phyloP scores from a whole-genome alignment of 2,329 filamentous ascomycete species.

The Microascus cirrosus region DNA sequence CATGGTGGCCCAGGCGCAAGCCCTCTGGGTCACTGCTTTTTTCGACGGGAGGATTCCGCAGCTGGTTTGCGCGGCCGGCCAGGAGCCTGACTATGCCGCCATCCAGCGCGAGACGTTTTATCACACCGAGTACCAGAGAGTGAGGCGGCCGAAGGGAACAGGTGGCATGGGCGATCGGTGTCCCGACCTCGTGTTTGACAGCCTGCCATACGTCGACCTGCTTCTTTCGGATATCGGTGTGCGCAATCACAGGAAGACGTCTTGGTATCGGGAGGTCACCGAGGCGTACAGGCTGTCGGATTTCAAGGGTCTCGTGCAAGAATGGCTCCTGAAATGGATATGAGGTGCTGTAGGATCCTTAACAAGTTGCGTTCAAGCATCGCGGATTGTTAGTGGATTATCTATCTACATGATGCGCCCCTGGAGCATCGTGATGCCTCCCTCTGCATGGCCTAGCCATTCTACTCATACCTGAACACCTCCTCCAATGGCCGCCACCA shows the following conservation, averaged over 20 bases:
- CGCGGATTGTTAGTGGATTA: too few species aligned
- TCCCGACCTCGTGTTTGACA: conserved; percentile 7
- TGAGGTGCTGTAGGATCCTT: not conserved
- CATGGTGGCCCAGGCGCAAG: conserved; percentile 5
- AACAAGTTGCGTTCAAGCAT: too few species aligned
- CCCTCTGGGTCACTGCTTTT: conserved; percentile 6
- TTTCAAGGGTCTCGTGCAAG: conserved; percentile 5
- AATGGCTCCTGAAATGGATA: not conserved
- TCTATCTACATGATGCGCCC: too few species aligned
- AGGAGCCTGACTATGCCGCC: not conserved
- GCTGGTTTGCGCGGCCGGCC: not conserved
- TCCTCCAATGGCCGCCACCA: not conserved
- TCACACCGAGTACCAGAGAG: conserved; percentile 5
- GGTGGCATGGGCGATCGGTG: conserved; percentile 5
- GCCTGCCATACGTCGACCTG: conserved; percentile 6
- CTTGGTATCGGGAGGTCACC: conserved; percentile 4
- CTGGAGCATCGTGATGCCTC: too few species aligned
- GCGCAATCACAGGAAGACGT: conserved; percentile 2
- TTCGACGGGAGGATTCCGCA: conserved; percentile 4
- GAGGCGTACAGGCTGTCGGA: conserved; percentile 3
- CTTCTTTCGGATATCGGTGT: conserved; percentile 6
- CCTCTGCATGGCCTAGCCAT: too few species aligned
- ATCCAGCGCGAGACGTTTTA: conserved; percentile 2
- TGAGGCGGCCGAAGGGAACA: conserved; percentile 5
- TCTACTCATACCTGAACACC: not conserved